A percentile compares a stretch with the other conserved stretches of the same genome.
Evolutionary conservation across 371 early-diverging fungal species (phyloP).

Genomic region (Mycotypha africana): DNA sequence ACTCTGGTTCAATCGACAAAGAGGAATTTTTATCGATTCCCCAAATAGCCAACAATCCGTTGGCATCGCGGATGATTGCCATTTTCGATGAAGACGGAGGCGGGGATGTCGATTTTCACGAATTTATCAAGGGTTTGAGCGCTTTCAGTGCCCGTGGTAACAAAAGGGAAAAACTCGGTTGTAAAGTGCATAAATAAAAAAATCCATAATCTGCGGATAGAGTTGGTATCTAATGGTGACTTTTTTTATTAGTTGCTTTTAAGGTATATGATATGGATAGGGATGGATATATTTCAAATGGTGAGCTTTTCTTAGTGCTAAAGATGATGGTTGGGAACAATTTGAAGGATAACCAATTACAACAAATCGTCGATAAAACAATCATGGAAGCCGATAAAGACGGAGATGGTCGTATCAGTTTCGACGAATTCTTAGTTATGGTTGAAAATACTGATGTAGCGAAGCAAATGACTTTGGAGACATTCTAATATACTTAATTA

Average conservation of each 20-base stretch:
- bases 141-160: conserved; percentile 92
- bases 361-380: conserved; percentile 99
- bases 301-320: conserved; percentile 93
- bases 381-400: conserved; percentile 97
- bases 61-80: conserved; percentile 91
- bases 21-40: conserved; percentile 95
- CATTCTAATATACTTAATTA: conserved; percentile 53
- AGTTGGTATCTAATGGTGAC: neutral
- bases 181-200: too few relatives aligned
- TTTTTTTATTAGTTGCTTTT: conserved; percentile 78
- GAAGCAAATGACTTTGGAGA: conserved; percentile 89
- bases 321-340: conserved; percentile 99
- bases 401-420: conserved; percentile 90
- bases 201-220: neutral
- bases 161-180: conserved; percentile 87
- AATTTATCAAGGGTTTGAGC: conserved; percentile 91
- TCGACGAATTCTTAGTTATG: conserved; percentile 91
- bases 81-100: conserved; percentile 96
- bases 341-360: conserved; percentile 90
- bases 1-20: conserved; percentile 90
- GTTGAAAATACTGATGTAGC: conserved; percentile 93
- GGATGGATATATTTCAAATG: conserved; percentile 96
- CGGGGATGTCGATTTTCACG: conserved; percentile 97
- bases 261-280: conserved; percentile 99
- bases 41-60: conserved; percentile 93